phyloP scores from a whole-genome alignment of 73 alveolate species.

The Tetrahymena thermophila region DNA sequence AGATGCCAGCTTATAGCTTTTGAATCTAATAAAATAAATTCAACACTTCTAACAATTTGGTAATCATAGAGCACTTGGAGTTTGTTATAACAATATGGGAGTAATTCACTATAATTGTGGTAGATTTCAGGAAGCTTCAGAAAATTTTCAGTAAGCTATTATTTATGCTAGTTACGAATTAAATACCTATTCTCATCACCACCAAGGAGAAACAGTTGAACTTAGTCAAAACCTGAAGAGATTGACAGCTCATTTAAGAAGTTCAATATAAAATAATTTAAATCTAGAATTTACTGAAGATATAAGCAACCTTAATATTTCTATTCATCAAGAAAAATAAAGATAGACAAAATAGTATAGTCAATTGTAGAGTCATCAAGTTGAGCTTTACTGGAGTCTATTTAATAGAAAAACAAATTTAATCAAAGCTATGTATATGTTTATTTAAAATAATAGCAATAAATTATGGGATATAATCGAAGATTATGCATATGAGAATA shows the following conservation, averaged over 20 bases:
- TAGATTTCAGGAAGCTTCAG: background rate
- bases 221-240: background rate
- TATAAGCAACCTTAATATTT: background rate
- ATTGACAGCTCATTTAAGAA: background rate
- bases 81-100: background rate
- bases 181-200: background rate
- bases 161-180: background rate
- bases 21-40: background rate
- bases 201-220: background rate
- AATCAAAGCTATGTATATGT: background rate
- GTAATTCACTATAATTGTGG: background rate
- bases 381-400: background rate
- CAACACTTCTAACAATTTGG: background rate
- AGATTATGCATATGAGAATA: background rate
- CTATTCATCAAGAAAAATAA: background rate
- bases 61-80: background rate
- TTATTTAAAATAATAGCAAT: background rate
- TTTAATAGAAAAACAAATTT: background rate
- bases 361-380: background rate
- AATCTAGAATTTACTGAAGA: background rate
- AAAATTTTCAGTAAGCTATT: background rate
- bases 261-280: background rate
- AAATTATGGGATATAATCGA: background rate
- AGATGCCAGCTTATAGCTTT: background rate
- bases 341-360: background rate